Percentiles rank a stretch among this genome's conserved stretches.
phyloP scores from a whole-genome alignment of 2,329 filamentous ascomycete species.

The Hymenoscyphus occultus region DNA sequence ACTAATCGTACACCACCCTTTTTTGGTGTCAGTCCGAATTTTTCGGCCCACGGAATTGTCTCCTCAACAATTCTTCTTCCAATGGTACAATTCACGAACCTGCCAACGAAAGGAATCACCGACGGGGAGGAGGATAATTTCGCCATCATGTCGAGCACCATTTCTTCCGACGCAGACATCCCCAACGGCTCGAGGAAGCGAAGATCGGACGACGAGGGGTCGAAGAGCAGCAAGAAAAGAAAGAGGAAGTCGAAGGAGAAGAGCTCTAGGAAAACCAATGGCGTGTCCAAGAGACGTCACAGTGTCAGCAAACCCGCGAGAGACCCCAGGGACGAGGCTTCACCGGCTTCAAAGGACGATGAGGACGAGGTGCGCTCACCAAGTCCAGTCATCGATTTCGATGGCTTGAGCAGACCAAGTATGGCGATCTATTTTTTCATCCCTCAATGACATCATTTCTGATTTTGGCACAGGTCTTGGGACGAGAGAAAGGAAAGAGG shows the following conservation, averaged over 20 bases:
- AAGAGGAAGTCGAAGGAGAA: slow-evolving; percentile 31
- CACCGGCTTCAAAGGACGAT: slow-evolving; percentile 26
- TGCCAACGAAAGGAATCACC: slow-evolving; percentile 9
- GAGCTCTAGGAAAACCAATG: slow-evolving; percentile 27
- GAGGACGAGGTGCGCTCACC: slow-evolving; percentile 43
- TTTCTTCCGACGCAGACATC: slow-evolving; percentile 17
- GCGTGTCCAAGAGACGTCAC: slow-evolving; percentile 43
- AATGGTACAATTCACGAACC: slow-evolving; percentile 31
- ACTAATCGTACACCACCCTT: too few species aligned
- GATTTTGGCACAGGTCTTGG: slow-evolving; percentile 48
- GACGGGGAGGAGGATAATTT: slow-evolving; percentile 5
- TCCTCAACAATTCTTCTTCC: not conserved
- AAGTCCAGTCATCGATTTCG: slow-evolving; percentile 58
- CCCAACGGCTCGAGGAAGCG: slow-evolving; percentile 22
- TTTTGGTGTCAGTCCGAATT: not conserved
- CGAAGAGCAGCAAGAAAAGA: slow-evolving; percentile 24
- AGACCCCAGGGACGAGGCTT: slow-evolving; percentile 53
- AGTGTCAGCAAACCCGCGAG: slow-evolving; percentile 61
- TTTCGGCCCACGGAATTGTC: not conserved
- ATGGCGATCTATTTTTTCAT: slow-evolving; percentile 22
- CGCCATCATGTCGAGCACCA: slow-evolving; percentile 10
- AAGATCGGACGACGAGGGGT: slow-evolving; percentile 19
- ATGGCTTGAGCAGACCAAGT: slow-evolving; percentile 60
- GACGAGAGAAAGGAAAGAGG: slow-evolving; percentile 61
- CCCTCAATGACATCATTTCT: slow-evolving; percentile 5